A percentile compares a stretch with the other conserved stretches of the same genome.
phyloP scores from a whole-genome alignment of 1,284 basidiomycete genomes.

The Flammula alnicola region DNA sequence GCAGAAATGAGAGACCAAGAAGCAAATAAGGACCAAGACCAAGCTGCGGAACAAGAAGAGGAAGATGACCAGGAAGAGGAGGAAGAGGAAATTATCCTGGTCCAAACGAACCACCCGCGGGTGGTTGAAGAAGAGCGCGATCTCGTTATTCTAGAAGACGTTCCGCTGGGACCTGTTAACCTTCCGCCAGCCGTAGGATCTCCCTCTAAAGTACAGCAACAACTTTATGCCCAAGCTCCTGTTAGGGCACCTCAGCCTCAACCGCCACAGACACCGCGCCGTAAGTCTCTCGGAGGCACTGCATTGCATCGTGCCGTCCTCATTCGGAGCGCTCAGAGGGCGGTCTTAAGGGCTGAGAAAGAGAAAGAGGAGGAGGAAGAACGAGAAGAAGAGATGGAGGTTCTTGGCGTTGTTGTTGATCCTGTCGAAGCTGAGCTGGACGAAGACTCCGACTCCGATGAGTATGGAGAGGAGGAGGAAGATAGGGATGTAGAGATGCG shows the following conservation, averaged over 20 bases:
- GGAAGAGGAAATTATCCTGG: conserved; percentile 60
- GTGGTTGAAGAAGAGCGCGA: conserved; percentile 73
- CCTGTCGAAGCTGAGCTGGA: conserved; percentile 29
- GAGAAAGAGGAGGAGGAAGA: conserved; percentile 48
- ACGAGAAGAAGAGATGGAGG: conserved; percentile 46
- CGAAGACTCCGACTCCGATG: conserved; percentile 12
- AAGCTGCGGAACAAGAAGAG: conserved; percentile 6
- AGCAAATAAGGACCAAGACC: conserved; percentile 18
- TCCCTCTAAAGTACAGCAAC: neutral
- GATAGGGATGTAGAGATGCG: conserved; percentile 23
- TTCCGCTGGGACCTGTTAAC: conserved; percentile 37
- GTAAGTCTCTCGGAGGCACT: conserved; percentile 43
- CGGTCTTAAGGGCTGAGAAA: conserved; percentile 47
- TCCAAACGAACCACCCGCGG: conserved; percentile 66
- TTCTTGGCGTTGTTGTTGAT: conserved; percentile 40
- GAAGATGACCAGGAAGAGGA: conserved; percentile 34
- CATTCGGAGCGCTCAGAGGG: conserved; percentile 68
- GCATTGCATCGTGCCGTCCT: conserved; percentile 71
- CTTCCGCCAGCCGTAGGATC: neutral
- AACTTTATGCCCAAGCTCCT: conserved; percentile 20
- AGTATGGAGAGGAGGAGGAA: conserved; percentile 31
- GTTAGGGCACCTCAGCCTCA: conserved; percentile 27
- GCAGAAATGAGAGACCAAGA: conserved; percentile 30
- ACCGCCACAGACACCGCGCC: conserved; percentile 47
- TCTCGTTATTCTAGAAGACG: conserved; percentile 71